These are phyloP conservation scores for Coniella lustricola DNA, from an alignment of 2,329 filamentous ascomycete species.

Conservation along the genomic window DNA sequence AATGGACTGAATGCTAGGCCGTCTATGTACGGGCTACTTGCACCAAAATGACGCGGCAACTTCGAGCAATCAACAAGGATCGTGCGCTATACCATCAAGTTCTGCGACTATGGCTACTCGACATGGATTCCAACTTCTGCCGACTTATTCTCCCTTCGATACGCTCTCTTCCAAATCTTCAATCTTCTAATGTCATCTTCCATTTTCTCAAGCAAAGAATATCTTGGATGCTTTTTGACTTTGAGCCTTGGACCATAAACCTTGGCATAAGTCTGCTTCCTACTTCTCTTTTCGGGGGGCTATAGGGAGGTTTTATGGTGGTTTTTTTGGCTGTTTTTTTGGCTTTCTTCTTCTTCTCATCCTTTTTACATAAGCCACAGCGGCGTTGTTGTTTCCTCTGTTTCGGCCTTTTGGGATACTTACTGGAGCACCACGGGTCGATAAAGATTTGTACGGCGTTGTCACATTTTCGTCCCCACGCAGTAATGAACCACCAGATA, in stretches of 20 bases:
- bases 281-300: neutral
- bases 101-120: neutral
- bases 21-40: slow-evolving; percentile 8
- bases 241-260: slow-evolving; percentile 1
- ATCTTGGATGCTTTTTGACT: neutral
- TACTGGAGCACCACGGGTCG: slow-evolving; percentile 6
- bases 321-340: too few relatives aligned
- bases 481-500: slow-evolving; percentile 5
- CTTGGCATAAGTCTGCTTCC: slow-evolving; percentile 5
- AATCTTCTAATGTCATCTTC: slow-evolving; percentile 8
- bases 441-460: slow-evolving; percentile 13
- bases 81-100: slow-evolving; percentile 6
- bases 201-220: slow-evolving; percentile 10
- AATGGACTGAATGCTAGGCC: slow-evolving; percentile 10
- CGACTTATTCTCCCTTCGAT: slow-evolving; percentile 3
- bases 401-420: neutral
- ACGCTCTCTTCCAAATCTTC: slow-evolving; percentile 7
- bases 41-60: neutral
- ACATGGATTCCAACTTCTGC: neutral
- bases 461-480: slow-evolving; percentile 7
- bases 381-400: slow-evolving; percentile 9
- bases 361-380: slow-evolving; percentile 1
- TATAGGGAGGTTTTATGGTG: too few relatives aligned
- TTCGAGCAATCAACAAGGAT: slow-evolving; percentile 6
- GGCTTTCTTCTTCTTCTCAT: neutral